Percentiles rank a stretch among this genome's conserved stretches.
phyloP scores from a whole-genome alignment of 306 rosid species.

The Medicago arabica region DNA sequence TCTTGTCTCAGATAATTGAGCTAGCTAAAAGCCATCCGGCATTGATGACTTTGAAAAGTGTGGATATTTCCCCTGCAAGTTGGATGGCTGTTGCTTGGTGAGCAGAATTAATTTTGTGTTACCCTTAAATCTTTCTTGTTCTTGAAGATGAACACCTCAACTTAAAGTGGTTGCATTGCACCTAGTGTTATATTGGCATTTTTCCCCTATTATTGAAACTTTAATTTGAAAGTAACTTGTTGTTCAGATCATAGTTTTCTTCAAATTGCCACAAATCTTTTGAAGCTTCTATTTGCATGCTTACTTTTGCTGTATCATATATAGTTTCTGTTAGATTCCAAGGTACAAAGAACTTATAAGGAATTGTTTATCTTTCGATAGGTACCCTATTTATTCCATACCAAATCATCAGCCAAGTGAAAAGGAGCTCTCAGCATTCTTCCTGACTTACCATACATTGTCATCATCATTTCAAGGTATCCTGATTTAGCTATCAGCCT shows the following conservation, averaged over 20 bases:
- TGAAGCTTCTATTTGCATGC: not conserved
- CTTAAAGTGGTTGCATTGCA: conserved; percentile 5
- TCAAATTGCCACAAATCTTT: not conserved
- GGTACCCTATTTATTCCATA: conserved; percentile 86
- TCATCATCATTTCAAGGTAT: conserved; percentile 86
- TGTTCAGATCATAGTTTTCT: not conserved
- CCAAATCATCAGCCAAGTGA: conserved; percentile 51
- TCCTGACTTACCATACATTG: conserved; percentile 78
- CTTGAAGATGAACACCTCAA: conserved; percentile 19
- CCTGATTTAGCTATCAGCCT: not conserved
- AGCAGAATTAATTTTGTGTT: conserved; percentile 44
- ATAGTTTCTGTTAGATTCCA: conserved; percentile 9
- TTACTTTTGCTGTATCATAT: not conserved
- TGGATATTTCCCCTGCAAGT: conserved; percentile 78
- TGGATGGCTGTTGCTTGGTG: conserved; percentile 95
- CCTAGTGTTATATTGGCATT: not conserved
- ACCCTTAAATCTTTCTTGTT: conserved; percentile 1
- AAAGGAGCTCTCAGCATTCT: conserved; percentile 63
- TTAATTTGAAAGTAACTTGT: not conserved
- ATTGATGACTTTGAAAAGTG: conserved; percentile 64
- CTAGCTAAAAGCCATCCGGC: conserved; percentile 65
- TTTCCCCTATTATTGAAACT: not conserved
- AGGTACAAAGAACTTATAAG: not conserved
- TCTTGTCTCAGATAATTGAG: conserved; percentile 59
- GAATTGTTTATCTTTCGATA: conserved; percentile 36